Evolutionary conservation across 2,329 filamentous ascomycete genomes (phyloP).

Genomic region (Fusarium pilosicola): DNA sequence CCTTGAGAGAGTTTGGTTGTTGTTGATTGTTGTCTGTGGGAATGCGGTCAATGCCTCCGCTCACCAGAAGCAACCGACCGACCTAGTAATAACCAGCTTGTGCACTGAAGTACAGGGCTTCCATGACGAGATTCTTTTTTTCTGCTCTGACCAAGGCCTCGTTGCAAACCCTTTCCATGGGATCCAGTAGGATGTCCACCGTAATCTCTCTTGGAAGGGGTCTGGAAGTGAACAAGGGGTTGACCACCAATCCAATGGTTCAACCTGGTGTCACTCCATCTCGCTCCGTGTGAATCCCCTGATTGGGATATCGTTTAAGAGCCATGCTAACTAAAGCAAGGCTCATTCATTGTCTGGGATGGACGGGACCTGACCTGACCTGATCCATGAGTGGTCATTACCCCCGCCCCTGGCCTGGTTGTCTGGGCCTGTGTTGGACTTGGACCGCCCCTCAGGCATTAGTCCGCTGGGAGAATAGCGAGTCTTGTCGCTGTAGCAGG

Average conservation of each 20-base stretch:
- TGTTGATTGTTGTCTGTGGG: neutral
- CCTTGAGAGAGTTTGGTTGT: neutral
- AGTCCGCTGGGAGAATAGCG: slow-evolving; percentile 3
- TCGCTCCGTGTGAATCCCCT: slow-evolving; percentile 29
- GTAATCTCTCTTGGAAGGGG: slow-evolving; percentile 40
- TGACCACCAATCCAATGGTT: slow-evolving; percentile 31
- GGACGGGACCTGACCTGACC: slow-evolving; percentile 7
- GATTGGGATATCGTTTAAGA: slow-evolving; percentile 31
- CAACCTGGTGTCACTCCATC: slow-evolving; percentile 29
- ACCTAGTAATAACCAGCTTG: neutral
- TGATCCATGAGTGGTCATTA: slow-evolving; percentile 19
- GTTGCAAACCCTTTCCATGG: slow-evolving; percentile 24
- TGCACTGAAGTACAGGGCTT: slow-evolving; percentile 15
- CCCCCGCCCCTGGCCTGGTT: neutral
- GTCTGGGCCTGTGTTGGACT: slow-evolving; percentile 3
- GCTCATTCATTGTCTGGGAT: slow-evolving; percentile 31
- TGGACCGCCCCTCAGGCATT: slow-evolving; percentile 22
- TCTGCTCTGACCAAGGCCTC: slow-evolving; percentile 13
- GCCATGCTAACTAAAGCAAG: slow-evolving; percentile 18
- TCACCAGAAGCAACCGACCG: slow-evolving; percentile 6
- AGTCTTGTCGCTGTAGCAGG: slow-evolving; percentile 8
- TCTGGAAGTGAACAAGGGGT: slow-evolving; percentile 20
- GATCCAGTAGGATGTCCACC: slow-evolving; percentile 33
- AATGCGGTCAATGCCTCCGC: slow-evolving; percentile 10
- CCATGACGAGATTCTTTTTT: slow-evolving; percentile 23